Evolutionary conservation across 108 stramenopile genomes (phyloP).

Genomic region (Mayamaea pseudoterrestris): DNA sequence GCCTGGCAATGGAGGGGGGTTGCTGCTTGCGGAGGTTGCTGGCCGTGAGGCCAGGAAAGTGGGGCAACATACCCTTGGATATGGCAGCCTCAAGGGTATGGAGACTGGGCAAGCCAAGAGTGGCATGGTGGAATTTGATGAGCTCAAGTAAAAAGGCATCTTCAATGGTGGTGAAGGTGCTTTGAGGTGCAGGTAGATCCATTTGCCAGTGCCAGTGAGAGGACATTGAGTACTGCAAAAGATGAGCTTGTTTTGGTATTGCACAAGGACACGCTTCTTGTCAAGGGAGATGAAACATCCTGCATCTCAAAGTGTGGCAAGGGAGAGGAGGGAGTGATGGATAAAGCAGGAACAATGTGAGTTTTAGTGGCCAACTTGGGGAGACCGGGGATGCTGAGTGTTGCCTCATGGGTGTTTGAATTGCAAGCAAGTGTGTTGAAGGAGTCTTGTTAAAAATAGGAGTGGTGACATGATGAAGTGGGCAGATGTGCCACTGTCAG

Average conservation of each 20-base stretch:
- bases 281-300: slow-evolving; percentile 7
- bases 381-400: background rate
- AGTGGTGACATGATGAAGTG: background rate
- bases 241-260: background rate
- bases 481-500: background rate
- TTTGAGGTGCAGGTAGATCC: background rate
- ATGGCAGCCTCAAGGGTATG: slow-evolving; percentile 5
- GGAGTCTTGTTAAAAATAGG: background rate
- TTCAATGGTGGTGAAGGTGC: background rate
- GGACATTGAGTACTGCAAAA: slow-evolving; percentile 1
- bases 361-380: background rate
- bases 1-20: slow-evolving; percentile 5
- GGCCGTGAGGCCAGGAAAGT: slow-evolving; percentile 13
- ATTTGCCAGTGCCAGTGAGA: slow-evolving; percentile 4
- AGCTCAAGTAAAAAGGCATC: slow-evolving; percentile 1
- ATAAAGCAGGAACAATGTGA: slow-evolving; percentile 1
- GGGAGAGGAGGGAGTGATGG: slow-evolving; percentile 4
- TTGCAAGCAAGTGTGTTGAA: background rate
- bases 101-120: slow-evolving; percentile 10
- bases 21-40: background rate
- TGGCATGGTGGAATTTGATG: slow-evolving; percentile 14
- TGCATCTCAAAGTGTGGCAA: slow-evolving; percentile 11
- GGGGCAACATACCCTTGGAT: background rate
- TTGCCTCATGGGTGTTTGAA: background rate
- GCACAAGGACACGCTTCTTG: background rate